Percentiles rank a stretch among this genome's conserved stretches.
phyloP scores from a whole-genome alignment of 352 stramenopile genomes.

The Halophytophthora polymorphica region DNA sequence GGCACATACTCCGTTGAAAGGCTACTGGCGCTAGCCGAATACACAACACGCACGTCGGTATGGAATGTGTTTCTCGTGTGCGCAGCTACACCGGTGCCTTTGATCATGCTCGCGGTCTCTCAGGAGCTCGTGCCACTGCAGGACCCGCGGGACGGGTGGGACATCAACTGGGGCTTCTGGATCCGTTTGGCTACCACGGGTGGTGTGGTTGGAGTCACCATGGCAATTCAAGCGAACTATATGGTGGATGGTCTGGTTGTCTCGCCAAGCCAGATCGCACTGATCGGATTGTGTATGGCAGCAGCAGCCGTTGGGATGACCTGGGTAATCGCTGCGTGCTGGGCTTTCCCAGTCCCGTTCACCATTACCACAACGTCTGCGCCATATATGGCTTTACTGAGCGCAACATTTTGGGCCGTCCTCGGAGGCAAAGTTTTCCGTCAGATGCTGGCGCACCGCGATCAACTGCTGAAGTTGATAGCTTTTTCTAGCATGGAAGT shows the following conservation, averaged over 20 bases:
- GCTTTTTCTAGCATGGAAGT: constrained; percentile 12
- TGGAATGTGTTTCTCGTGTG: constrained; percentile 15
- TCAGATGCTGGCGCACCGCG: constrained; percentile 6
- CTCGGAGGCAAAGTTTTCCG: constrained; percentile 3
- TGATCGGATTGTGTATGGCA: not conserved
- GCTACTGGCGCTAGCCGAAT: constrained; percentile 24
- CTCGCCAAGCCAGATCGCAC: constrained; percentile 2
- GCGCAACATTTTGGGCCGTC: not conserved
- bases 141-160: constrained; percentile 13
- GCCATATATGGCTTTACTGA: constrained; percentile 8
- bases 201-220: constrained; percentile 11
- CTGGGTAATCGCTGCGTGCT: constrained; percentile 10
- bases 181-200: constrained; percentile 18
- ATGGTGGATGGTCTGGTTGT: constrained; percentile 13
- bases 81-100: constrained; percentile 16
- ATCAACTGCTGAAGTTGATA: constrained; percentile 4
- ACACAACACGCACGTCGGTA: constrained; percentile 13
- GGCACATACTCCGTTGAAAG: constrained; percentile 33
- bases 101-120: constrained; percentile 11
- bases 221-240: constrained; percentile 13
- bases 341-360: constrained; percentile 25
- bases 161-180: constrained; percentile 26
- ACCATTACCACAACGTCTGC: constrained; percentile 16
- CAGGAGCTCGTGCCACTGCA: constrained; percentile 29
- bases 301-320: not conserved